These are phyloP conservation scores for Nakaseomyces uthaithaninus DNA, from an alignment of 1,139 yeast genomes.

Conservation along the genomic window DNA sequence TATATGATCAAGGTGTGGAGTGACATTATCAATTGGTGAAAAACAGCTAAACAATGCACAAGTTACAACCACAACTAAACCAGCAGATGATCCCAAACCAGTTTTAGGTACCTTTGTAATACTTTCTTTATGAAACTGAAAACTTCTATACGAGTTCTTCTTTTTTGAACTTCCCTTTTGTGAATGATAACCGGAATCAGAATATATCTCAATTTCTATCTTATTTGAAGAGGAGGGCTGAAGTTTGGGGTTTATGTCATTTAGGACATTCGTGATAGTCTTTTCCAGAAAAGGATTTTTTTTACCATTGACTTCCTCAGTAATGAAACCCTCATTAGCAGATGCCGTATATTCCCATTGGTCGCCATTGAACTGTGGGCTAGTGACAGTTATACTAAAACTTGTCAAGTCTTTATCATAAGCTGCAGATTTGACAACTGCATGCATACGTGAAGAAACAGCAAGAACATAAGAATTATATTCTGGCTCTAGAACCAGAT, in stretches of 20 bases:
- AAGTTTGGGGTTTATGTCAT: conserved; percentile 36
- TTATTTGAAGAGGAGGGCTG: not conserved
- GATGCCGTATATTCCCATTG: conserved; percentile 51
- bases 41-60: conserved; percentile 45
- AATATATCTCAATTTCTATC: conserved; percentile 54
- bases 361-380: conserved; percentile 75
- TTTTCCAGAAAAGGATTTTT: conserved; percentile 73
- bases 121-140: conserved; percentile 50
- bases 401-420: conserved; percentile 12
- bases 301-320: conserved; percentile 31
- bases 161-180: conserved; percentile 42
- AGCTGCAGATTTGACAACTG: conserved; percentile 40
- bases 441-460: conserved; percentile 83
- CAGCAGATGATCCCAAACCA: conserved; percentile 94
- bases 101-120: conserved; percentile 81
- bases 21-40: not conserved
- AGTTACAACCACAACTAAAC: conserved; percentile 73
- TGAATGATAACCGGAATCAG: conserved; percentile 89
- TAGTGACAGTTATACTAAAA: conserved; percentile 41
- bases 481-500: conserved; percentile 71
- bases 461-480: conserved; percentile 81
- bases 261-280: conserved; percentile 47
- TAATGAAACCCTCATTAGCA: conserved; percentile 13
- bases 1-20: conserved; percentile 29
- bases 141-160: conserved; percentile 36